Evolutionary conservation across 2,329 filamentous ascomycete species (phyloP).

Genomic region (Rhexocercosporidium sp.): DNA sequence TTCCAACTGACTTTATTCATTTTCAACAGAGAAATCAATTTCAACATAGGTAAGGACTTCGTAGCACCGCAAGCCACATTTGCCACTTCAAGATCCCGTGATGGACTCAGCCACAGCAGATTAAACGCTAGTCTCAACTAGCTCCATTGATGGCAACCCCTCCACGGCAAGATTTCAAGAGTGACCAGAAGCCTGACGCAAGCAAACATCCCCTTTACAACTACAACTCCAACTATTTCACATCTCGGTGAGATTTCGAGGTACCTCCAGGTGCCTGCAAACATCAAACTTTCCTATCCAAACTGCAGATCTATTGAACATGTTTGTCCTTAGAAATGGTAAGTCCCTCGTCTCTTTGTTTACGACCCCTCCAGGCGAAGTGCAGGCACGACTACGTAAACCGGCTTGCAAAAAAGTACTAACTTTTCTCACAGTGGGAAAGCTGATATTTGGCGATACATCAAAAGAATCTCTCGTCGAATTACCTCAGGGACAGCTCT

Average conservation of each 20-base stretch:
- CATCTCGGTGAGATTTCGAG: conserved; percentile 1
- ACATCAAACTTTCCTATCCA: neutral
- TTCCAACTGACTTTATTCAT: neutral
- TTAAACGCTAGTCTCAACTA: neutral
- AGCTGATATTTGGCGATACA: conserved; percentile 84
- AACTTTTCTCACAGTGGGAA: conserved; percentile 68
- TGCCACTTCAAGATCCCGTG: conserved; percentile 2
- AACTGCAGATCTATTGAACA: conserved; percentile 27
- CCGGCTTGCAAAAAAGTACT: conserved; percentile 17
- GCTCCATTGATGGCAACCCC: conserved; percentile 14
- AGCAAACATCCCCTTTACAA: conserved; percentile 4
- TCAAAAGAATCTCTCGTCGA: conserved; percentile 91
- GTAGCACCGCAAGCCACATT: neutral
- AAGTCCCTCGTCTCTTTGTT: conserved; percentile 31
- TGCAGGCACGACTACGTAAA: conserved; percentile 15
- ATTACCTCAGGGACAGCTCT: conserved; percentile 93
- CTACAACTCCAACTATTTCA: neutral
- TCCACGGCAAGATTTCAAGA: conserved; percentile 23
- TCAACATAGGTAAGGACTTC: neutral
- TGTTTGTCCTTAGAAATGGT: conserved; percentile 54
- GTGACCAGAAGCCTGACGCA: neutral
- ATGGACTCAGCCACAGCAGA: conserved; percentile 14
- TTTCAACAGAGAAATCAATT: neutral
- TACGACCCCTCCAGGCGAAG: conserved; percentile 8
- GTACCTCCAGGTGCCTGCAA: conserved; percentile 10